These are phyloP conservation scores for Solanum appendiculatum DNA, from an alignment of 257 asterid genomes.

Conservation along the genomic window DNA sequence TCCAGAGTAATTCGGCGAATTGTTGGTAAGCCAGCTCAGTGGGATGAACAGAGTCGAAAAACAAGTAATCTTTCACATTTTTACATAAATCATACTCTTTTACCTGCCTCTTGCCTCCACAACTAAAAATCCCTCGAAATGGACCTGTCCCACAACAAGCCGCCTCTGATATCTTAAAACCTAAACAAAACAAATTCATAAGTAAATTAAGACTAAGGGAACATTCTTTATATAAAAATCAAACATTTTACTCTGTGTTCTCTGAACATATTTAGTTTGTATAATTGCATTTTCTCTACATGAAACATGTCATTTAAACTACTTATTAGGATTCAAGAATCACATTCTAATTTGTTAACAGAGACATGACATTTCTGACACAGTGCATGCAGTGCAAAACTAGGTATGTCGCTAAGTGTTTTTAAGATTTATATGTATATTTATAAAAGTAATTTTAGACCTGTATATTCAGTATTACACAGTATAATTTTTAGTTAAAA, in stretches of 20 bases:
- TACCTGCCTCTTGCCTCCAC: constrained; percentile 39
- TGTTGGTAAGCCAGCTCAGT: constrained; percentile 24
- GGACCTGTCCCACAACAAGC: constrained; percentile 57
- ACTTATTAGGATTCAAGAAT: too few species aligned
- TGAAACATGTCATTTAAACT: too few species aligned
- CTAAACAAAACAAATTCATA: constrained; percentile 1
- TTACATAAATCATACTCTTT: constrained; percentile 30
- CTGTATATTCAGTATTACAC: too few species aligned
- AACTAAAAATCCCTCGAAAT: constrained; percentile 28
- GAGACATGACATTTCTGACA: too few species aligned
- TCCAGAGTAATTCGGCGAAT: constrained; percentile 35
- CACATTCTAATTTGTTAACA: too few species aligned
- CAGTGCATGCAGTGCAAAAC: too few species aligned
- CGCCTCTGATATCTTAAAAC: constrained; percentile 28
- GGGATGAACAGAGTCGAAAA: constrained; percentile 41
- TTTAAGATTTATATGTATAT: too few species aligned
- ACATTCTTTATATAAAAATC: background rate
- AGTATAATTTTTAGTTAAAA: too few species aligned
- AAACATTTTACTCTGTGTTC: background rate
- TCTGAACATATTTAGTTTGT: background rate
- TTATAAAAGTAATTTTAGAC: too few species aligned
- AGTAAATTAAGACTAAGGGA: background rate
- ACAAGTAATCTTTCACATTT: constrained; percentile 25
- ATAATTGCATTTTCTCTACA: background rate
- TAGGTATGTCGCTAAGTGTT: too few species aligned